Percentiles rank a stretch among this genome's conserved stretches.
Conservation (phyloP, 1,284 basidiomycete species). For the Malassezia restricta region DNA sequence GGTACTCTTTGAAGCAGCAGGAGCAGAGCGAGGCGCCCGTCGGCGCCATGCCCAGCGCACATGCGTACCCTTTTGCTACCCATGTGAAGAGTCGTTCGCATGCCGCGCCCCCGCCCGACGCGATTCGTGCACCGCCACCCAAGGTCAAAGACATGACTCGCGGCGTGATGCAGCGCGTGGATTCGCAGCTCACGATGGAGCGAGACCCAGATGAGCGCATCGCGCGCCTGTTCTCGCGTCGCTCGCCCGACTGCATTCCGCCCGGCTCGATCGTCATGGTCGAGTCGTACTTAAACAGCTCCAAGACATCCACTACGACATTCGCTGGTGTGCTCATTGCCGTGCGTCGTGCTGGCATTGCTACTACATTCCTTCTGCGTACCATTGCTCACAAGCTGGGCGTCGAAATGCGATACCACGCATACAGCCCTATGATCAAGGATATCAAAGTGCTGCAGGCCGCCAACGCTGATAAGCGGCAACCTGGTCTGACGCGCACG, state of each 20-base stretch:
- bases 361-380: constrained; percentile 40
- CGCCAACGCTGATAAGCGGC: constrained; percentile 33
- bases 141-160: constrained; percentile 19
- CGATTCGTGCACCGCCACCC: constrained; percentile 19
- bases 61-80: constrained; percentile 25
- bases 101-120: background rate
- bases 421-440: constrained; percentile 42
- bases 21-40: too few relatives aligned
- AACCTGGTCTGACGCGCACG: constrained; percentile 28
- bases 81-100: constrained; percentile 21
- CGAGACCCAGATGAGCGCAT: constrained; percentile 31
- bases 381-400: constrained; percentile 42
- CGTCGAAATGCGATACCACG: constrained; percentile 42
- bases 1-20: too few relatives aligned
- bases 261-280: constrained; percentile 41
- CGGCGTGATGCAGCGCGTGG: constrained; percentile 32
- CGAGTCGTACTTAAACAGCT: constrained; percentile 33
- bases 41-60: background rate
- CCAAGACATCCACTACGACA: constrained; percentile 29
- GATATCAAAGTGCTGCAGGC: constrained; percentile 36
- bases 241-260: constrained; percentile 29
- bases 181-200: constrained; percentile 28
- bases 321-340: constrained; percentile 42
- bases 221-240: constrained; percentile 36
- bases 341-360: constrained; percentile 33